phyloP scores from a whole-genome alignment of 2,329 filamentous ascomycete species.

The Endoconidiophora laricicola region DNA sequence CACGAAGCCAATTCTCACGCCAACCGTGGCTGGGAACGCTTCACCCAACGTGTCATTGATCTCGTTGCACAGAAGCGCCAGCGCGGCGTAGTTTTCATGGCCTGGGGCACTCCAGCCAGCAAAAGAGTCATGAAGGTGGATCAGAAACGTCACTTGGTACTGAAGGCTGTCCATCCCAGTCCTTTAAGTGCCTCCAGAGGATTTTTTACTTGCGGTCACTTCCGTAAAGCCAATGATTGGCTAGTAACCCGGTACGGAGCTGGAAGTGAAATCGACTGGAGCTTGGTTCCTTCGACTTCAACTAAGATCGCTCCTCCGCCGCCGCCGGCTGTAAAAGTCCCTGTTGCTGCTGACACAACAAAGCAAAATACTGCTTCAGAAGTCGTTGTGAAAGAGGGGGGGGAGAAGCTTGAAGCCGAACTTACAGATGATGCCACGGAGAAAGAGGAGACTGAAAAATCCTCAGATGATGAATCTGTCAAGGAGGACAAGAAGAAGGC shows the following conservation, averaged over 20 bases:
- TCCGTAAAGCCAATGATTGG: slow-evolving; percentile 74
- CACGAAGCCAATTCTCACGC: slow-evolving; percentile 77
- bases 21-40: slow-evolving; percentile 77
- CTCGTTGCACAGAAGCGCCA: slow-evolving; percentile 61
- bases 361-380: slow-evolving; percentile 1
- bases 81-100: slow-evolving; percentile 80
- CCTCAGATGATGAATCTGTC: slow-evolving; percentile 14
- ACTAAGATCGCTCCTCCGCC: slow-evolving; percentile 18
- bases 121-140: slow-evolving; percentile 64
- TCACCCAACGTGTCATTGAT: slow-evolving; percentile 86
- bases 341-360: slow-evolving; percentile 2
- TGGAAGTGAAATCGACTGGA: slow-evolving; percentile 77
- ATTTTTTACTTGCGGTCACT: slow-evolving; percentile 73
- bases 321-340: slow-evolving; percentile 13
- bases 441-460: slow-evolving; percentile 15
- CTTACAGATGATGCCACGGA: slow-evolving; percentile 12
- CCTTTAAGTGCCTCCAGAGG: slow-evolving; percentile 73
- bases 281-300: slow-evolving; percentile 24
- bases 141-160: slow-evolving; percentile 56
- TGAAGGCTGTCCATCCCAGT: slow-evolving; percentile 81
- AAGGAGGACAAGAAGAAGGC: slow-evolving; percentile 10
- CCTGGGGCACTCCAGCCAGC: slow-evolving; percentile 77
- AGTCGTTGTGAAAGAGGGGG: slow-evolving; percentile 8
- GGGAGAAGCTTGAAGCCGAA: slow-evolving; percentile 10
- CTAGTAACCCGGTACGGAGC: slow-evolving; percentile 59